phyloP scores from a whole-genome alignment of 345 rosid genomes.

The Trapa incisa region DNA sequence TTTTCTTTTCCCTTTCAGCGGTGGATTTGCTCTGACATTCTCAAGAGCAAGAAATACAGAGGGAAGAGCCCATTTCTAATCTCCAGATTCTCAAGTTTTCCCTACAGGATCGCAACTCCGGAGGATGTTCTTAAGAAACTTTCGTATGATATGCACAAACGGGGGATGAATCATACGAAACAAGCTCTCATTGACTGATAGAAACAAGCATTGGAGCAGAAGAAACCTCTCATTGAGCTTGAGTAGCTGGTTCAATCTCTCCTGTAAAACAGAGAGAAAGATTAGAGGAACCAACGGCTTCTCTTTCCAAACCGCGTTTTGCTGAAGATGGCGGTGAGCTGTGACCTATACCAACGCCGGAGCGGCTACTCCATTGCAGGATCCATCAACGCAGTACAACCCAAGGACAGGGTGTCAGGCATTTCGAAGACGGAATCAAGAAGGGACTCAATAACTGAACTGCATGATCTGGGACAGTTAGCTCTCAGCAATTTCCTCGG shows the following conservation, averaged over 20 bases:
- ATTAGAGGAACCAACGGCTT: neutral
- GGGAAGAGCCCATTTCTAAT: neutral
- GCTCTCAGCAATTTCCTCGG: neutral
- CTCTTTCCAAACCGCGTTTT: neutral
- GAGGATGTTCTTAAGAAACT: neutral
- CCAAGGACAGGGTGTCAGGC: neutral
- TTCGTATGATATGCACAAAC: neutral
- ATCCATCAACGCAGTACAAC: constrained; percentile 1
- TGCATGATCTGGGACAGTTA: neutral
- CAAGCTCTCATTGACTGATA: neutral
- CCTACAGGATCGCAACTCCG: neutral
- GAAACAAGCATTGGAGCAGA: neutral
- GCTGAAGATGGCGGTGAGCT: neutral
- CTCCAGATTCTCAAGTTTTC: neutral
- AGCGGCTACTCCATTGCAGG: neutral
- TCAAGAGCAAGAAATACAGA: neutral
- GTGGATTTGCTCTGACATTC: neutral
- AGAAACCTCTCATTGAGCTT: neutral
- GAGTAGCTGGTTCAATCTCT: neutral
- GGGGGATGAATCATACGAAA: neutral
- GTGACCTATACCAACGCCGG: neutral
- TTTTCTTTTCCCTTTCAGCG: neutral
- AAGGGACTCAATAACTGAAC: neutral
- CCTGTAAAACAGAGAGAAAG: neutral
- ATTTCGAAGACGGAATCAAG: neutral